These are phyloP conservation scores for Globisporangium spinosum DNA, from an alignment of 352 stramenopile genomes.

Conservation along the genomic window DNA sequence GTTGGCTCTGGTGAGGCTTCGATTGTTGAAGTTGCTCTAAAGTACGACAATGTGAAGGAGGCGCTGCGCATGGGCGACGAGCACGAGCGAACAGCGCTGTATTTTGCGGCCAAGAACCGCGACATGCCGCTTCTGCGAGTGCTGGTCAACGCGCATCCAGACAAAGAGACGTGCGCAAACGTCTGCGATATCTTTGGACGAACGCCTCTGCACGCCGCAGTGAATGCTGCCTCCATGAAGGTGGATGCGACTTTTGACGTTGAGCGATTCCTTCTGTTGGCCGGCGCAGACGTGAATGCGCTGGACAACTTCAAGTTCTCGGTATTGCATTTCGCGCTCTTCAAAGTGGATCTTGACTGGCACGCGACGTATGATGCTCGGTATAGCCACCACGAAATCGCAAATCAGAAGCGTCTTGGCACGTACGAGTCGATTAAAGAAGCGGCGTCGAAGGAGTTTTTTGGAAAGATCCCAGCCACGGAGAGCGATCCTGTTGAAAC, in stretches of 20 bases:
- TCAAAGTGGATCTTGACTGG: conserved; percentile 70
- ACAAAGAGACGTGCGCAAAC: conserved; percentile 45
- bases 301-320: conserved; percentile 53
- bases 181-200: conserved; percentile 39
- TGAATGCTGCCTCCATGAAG: conserved; percentile 59
- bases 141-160: conserved; percentile 29
- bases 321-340: conserved; percentile 55
- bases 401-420: conserved; percentile 22
- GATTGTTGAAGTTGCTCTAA: conserved; percentile 42
- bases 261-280: conserved; percentile 57
- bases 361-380: conserved; percentile 44
- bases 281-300: conserved; percentile 44
- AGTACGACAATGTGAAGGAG: conserved; percentile 37
- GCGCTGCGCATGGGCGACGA: conserved; percentile 39
- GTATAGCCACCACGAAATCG: conserved; percentile 36
- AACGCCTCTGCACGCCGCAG: conserved; percentile 59
- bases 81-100: conserved; percentile 44
- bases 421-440: conserved; percentile 46
- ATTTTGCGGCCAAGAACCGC: conserved; percentile 52
- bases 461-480: conserved; percentile 32
- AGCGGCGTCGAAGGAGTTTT: conserved; percentile 30
- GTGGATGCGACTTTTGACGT: conserved; percentile 68
- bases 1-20: neutral
- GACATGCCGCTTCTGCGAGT: conserved; percentile 52
- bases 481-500: conserved; percentile 70